Base-by-base conservation (phyloP, 371 early-diverging fungal genomes). In the Smittium culicis region DNA sequence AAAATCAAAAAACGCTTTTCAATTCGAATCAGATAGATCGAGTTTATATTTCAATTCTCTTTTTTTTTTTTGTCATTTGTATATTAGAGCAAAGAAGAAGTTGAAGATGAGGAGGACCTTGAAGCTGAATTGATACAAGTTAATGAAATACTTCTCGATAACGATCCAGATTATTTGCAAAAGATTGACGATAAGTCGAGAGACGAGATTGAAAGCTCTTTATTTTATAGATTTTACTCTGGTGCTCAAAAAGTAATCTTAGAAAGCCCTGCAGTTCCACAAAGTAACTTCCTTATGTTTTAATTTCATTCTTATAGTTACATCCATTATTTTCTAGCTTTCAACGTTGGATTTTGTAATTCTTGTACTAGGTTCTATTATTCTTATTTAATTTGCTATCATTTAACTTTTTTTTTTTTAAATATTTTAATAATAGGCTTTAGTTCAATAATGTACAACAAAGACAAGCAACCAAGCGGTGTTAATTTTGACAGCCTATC, bases 61-160 rank as follows among this genome's bases (percentile, higher is more conserved):
- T 59, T 59, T 59, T 27, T 59, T 59, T 25, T 59, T 11, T 25
- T 59, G 60, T 11, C 5, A 59, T 11, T 59, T 27, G 25, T 25
- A 32, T 27, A 11, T 59, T 29, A 59, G 60, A 59, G 60, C 32
- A 92, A 91, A 56, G 90, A 91, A 61, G 90, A 90, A 54, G 82
- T 85, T 0, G 89, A 88, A 34, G 92, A 90, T 32, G 94, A 91
- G 67, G 92, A 91, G 61, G 87, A 88, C 67, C 87, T 90, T 24
- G 79, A 84, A 29, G 32, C 54, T 34, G 64, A 70, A 28, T 45
- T 57, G 25, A 74, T 80, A 5, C 69, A 79, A 56, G 69, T 91
- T 66, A 92, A 93, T 72, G 79, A 83, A 25, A 72, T 83, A 27
- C 79, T 94, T 28, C 69, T 85, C 24, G 80, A 81, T 64, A 77